Evolutionary conservation across 2,329 filamentous ascomycete species (phyloP).

Genomic region (Colletotrichum paranaense): DNA sequence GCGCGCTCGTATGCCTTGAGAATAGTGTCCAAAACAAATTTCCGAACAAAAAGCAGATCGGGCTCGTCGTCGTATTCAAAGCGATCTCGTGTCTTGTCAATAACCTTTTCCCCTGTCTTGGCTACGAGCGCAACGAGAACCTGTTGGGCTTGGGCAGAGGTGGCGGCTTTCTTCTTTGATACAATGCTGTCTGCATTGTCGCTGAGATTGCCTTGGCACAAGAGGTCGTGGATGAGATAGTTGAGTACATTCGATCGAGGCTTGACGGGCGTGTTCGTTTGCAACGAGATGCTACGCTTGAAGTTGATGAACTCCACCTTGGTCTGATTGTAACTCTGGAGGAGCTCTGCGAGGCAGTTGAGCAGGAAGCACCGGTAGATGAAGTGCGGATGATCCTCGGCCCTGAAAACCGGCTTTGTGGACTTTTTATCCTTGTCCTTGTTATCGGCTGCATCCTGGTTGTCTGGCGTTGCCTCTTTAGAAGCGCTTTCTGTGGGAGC

Average conservation of each 20-base stretch:
- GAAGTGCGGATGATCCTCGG: constrained; percentile 94
- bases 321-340: constrained; percentile 91
- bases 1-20: constrained; percentile 93
- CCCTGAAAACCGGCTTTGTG: constrained; percentile 83
- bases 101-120: constrained; percentile 83
- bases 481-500: constrained; percentile 1
- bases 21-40: constrained; percentile 93
- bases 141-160: constrained; percentile 86
- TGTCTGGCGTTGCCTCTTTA: constrained; percentile 35
- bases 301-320: constrained; percentile 99
- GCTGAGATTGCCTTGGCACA: constrained; percentile 69
- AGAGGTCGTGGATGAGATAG: constrained; percentile 86
- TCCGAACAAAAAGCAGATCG: constrained; percentile 90
- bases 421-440: constrained; percentile 68
- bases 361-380: constrained; percentile 96
- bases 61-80: constrained; percentile 81
- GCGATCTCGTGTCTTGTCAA: constrained; percentile 66
- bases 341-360: constrained; percentile 88
- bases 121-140: constrained; percentile 88
- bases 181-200: constrained; percentile 79
- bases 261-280: constrained; percentile 90
- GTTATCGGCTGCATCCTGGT: constrained; percentile 37
- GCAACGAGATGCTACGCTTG: constrained; percentile 88
- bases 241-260: constrained; percentile 93
- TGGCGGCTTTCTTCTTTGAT: constrained; percentile 87